Evolutionary conservation across 441 rosid genomes (phyloP).

Genomic region (Populus tomentosa): DNA sequence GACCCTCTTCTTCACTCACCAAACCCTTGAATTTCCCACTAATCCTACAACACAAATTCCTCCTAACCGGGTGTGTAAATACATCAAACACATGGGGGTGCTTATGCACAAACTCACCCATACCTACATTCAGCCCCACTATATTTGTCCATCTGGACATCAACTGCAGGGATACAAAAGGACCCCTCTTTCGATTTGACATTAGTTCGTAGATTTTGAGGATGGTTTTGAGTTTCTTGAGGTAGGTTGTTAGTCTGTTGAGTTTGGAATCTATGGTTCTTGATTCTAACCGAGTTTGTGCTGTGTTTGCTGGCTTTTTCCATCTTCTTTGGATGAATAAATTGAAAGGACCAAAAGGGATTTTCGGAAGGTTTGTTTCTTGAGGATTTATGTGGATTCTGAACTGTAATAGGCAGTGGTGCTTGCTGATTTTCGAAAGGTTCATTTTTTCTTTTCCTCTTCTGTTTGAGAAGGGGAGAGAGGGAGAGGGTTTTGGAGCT

Average conservation of each 20-base stretch:
- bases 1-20: constrained; percentile 48
- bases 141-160: constrained; percentile 80
- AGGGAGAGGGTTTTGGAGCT: neutral
- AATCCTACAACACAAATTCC: constrained; percentile 60
- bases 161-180: constrained; percentile 68
- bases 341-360: constrained; percentile 44
- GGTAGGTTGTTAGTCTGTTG: constrained; percentile 44
- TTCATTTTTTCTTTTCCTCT: neutral
- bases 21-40: constrained; percentile 35
- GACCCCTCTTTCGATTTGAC: constrained; percentile 62
- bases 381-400: neutral
- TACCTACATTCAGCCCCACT: constrained; percentile 54
- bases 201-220: constrained; percentile 47
- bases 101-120: constrained; percentile 61
- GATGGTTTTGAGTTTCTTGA: constrained; percentile 46
- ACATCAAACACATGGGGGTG: constrained; percentile 69
- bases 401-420: neutral
- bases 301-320: constrained; percentile 69
- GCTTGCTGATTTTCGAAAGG: neutral
- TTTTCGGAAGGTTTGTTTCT: neutral
- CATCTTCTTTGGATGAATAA: constrained; percentile 50
- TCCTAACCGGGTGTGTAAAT: constrained; percentile 53
- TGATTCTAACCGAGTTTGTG: constrained; percentile 68
- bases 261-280: constrained; percentile 59
- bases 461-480: neutral